Evolutionary conservation across 2,329 filamentous ascomycete species (phyloP).

Genomic region (Fusarium zealandicum): DNA sequence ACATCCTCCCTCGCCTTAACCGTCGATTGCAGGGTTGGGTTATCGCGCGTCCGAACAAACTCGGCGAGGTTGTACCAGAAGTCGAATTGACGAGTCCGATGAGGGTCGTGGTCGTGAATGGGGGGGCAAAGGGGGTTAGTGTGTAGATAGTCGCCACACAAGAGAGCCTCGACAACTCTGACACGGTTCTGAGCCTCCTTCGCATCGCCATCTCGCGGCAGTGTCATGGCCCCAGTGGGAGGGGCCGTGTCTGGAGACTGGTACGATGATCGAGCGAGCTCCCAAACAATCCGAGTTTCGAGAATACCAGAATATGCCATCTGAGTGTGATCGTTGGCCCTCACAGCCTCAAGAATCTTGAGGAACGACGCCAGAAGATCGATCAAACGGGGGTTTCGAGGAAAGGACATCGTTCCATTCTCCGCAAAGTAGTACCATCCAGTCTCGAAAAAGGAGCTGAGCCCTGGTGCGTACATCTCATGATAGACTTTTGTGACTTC

Average conservation of each 20-base stretch:
- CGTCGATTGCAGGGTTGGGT: constrained; percentile 53
- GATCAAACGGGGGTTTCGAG: constrained; percentile 63
- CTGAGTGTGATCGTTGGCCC: constrained; percentile 57
- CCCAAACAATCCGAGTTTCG: constrained; percentile 68
- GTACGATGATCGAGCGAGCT: constrained; percentile 60
- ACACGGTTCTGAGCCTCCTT: constrained; percentile 74
- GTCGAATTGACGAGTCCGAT: constrained; percentile 69
- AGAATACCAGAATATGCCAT: constrained; percentile 62
- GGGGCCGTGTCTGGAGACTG: constrained; percentile 46
- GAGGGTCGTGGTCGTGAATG: constrained; percentile 59
- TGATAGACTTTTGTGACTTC: constrained; percentile 76
- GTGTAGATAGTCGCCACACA: constrained; percentile 73
- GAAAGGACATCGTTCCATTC: constrained; percentile 55
- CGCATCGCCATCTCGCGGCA: constrained; percentile 65
- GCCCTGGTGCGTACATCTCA: constrained; percentile 76
- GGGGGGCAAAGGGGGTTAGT: constrained; percentile 63
- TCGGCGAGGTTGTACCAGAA: constrained; percentile 85
- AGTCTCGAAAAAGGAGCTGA: constrained; percentile 82
- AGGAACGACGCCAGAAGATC: constrained; percentile 73
- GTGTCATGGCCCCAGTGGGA: constrained; percentile 41
- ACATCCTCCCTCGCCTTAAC: constrained; percentile 68
- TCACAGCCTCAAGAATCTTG: constrained; percentile 57
- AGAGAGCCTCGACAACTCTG: constrained; percentile 75
- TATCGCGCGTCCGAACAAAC: constrained; percentile 66
- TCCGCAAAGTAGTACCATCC: constrained; percentile 74